These are phyloP conservation scores for Endogone sp. DNA, from an alignment of 192 early-diverging fungal genomes.

Conservation along the genomic window DNA sequence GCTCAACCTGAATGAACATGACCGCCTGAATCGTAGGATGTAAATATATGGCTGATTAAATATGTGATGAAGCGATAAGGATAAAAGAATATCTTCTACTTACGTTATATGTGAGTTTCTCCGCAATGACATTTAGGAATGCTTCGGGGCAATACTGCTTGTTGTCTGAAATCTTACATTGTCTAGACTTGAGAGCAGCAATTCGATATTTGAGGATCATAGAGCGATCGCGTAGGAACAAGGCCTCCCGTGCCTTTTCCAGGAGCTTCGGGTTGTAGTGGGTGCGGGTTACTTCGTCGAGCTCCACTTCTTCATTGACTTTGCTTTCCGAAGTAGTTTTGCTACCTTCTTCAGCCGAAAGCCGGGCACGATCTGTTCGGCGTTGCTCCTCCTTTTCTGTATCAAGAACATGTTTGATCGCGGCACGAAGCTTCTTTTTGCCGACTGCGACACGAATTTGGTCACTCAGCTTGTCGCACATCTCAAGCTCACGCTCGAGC, in stretches of 20 bases:
- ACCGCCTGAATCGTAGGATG: too few species aligned
- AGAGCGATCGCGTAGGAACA: slow-evolving; percentile 73
- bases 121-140: slow-evolving; percentile 86
- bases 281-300: slow-evolving; percentile 46
- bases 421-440: slow-evolving; percentile 75
- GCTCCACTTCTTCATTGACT: slow-evolving; percentile 23
- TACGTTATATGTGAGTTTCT: slow-evolving; percentile 87
- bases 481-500: slow-evolving; percentile 78
- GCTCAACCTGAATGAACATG: slow-evolving; percentile 97
- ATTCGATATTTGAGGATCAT: slow-evolving; percentile 75
- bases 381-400: slow-evolving; percentile 59
- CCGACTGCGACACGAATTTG: slow-evolving; percentile 74
- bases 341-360: slow-evolving; percentile 11
- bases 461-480: slow-evolving; percentile 64
- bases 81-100: slow-evolving; percentile 2
- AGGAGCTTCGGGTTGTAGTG: slow-evolving; percentile 73
- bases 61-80: neutral
- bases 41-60: neutral
- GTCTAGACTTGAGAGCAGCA: slow-evolving; percentile 75
- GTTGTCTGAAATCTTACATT: slow-evolving; percentile 77
- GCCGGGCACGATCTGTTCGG: slow-evolving; percentile 15
- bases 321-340: neutral
- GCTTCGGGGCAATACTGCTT: slow-evolving; percentile 94
- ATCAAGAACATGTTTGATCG: slow-evolving; percentile 74
- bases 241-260: slow-evolving; percentile 72